These are phyloP conservation scores for Apiotrichum domesticum DNA, from an alignment of 1,284 basidiomycete genomes.

Conservation along the genomic window DNA sequence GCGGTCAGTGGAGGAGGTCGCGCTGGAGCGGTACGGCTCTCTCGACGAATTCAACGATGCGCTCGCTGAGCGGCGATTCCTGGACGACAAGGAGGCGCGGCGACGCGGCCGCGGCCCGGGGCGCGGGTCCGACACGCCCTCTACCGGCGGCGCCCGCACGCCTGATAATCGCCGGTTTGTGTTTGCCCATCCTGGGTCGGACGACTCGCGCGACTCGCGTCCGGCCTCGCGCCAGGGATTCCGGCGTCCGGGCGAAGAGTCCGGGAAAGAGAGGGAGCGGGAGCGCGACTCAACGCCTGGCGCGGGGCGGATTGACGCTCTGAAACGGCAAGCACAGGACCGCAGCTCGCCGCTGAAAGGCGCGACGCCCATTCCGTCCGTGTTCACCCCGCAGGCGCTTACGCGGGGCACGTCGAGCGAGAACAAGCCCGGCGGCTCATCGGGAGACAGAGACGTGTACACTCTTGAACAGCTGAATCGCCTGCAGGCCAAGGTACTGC, in stretches of 20 bases:
- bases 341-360: constrained; percentile 15
- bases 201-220: constrained; percentile 22
- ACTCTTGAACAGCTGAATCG: constrained; percentile 67
- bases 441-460: constrained; percentile 31
- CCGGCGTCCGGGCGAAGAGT: constrained; percentile 61
- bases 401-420: constrained; percentile 26
- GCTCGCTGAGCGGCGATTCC: constrained; percentile 69
- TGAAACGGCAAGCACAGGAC: constrained; percentile 26
- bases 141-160: constrained; percentile 54
- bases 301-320: constrained; percentile 30
- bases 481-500: constrained; percentile 84
- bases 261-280: constrained; percentile 34
- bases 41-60: constrained; percentile 83
- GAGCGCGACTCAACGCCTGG: not conserved
- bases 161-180: constrained; percentile 45
- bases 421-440: not conserved
- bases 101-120: constrained; percentile 47
- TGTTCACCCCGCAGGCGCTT: constrained; percentile 65
- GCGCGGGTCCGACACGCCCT: constrained; percentile 28
- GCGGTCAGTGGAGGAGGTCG: constrained; percentile 69
- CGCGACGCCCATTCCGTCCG: constrained; percentile 75
- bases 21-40: constrained; percentile 78
- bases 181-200: constrained; percentile 35
- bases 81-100: constrained; percentile 70
- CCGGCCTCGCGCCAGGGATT: constrained; percentile 70